Base-by-base conservation (phyloP, 371 early-diverging fungal genomes). In the Choanephora cucurbitarum region DNA sequence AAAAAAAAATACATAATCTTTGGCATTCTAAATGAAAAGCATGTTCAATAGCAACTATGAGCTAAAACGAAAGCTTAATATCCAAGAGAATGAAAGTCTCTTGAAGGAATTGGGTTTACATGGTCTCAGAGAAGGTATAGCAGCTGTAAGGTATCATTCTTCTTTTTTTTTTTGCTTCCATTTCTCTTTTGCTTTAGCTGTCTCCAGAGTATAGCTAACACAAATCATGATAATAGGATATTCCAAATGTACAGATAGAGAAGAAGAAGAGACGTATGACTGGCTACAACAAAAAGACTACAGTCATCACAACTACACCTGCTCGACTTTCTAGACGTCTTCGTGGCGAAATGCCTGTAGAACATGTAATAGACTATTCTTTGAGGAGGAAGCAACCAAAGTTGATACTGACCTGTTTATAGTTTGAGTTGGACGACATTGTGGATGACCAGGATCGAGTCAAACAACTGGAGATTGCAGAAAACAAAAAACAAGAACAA, bases 331-430 rank as follows among this genome's bases (percentile, higher is more conserved):
- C 79, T 13, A 50, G 75, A 57, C 53, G 79, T 55, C 28, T 72
- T 2, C 61, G 67, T 37, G 79, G 79, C 6, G 69, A 74, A 54
- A 57, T 52, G 19, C 75, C 79, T 34, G 75, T 70, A 46, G 69
- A 67, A 10, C 57, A 65, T 24, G 79, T 78, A 68, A 18, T 19
- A 8, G 2, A 18, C 48, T 46, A 28, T 14, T 10, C 17, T 39
- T 39, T 13, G 19, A n/a, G n/a, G n/a, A n/a, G n/a, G n/a, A n/a
- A n/a, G n/a, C n/a, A n/a, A n/a, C n/a, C n/a, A n/a, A n/a, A n/a
- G n/a, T n/a, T n/a, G n/a, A n/a, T n/a, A n/a, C n/a, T n/a, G n/a
- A n/a, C n/a, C n/a, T n/a, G n/a, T n/a, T n/a, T n/a, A 19, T 45
- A 77, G 78, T 55, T 54, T 14, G 72, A 70, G 39, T 41, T 77